These are phyloP conservation scores for Bolboschoenus planiculmis DNA, from an alignment of 176 grass and related monocot genomes.

Conservation along the genomic window DNA sequence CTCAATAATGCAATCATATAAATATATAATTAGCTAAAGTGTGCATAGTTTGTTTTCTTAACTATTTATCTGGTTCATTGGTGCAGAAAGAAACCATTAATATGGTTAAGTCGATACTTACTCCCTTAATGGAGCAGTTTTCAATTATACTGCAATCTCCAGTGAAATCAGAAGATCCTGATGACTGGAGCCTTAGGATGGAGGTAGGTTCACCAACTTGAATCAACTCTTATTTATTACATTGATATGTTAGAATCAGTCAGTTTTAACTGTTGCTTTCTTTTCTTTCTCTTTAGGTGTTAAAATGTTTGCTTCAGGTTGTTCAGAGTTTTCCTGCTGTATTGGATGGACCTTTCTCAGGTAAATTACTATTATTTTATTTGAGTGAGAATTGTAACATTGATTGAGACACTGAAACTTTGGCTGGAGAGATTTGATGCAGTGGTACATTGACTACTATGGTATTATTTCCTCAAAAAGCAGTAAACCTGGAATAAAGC, in stretches of 20 bases:
- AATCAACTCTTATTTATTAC: background rate
- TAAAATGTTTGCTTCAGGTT: constrained; percentile 97
- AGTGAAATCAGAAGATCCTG: constrained; percentile 70
- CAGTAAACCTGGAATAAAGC: background rate
- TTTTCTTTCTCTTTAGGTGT: constrained; percentile 59
- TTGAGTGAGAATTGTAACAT: background rate
- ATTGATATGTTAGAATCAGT: background rate
- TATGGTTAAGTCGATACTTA: constrained; percentile 65
- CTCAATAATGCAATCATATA: background rate
- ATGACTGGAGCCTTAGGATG: constrained; percentile 94
- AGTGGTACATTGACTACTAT: background rate
- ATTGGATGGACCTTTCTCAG: constrained; percentile 66
- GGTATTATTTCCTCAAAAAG: background rate
- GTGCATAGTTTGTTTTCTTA: background rate
- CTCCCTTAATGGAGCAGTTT: constrained; percentile 80
- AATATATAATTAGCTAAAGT: background rate
- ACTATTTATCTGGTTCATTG: background rate
- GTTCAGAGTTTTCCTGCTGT: constrained; percentile 72
- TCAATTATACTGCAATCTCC: constrained; percentile 62
- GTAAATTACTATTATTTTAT: constrained; percentile 31
- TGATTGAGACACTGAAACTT: background rate
- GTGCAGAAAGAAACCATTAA: constrained; percentile 67
- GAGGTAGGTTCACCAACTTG: constrained; percentile 50
- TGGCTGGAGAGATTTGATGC: background rate
- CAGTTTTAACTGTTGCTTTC: background rate